phyloP scores from a whole-genome alignment of 1,139 yeast species.

The Sugiyamaella japonica region DNA sequence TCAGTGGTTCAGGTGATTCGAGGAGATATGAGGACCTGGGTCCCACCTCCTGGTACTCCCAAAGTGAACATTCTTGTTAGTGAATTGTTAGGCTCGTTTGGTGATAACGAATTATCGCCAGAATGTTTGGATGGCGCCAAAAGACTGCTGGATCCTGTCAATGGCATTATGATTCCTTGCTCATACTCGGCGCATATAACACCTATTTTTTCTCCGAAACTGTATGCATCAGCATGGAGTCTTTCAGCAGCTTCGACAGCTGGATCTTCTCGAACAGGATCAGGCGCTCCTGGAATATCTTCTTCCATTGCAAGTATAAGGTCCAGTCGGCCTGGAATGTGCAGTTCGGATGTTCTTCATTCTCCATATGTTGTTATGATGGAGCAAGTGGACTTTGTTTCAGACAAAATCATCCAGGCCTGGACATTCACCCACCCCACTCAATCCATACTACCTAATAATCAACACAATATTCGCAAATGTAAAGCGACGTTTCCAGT shows the following conservation, averaged over 20 bases:
- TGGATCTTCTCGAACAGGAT: conserved; percentile 8
- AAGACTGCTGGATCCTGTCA: conserved; percentile 34
- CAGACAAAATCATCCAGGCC: conserved; percentile 30
- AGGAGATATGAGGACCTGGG: conserved; percentile 58
- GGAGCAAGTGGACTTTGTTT: conserved; percentile 48
- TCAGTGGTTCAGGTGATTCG: conserved; percentile 49
- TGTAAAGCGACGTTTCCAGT: conserved; percentile 43
- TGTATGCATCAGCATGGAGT: conserved; percentile 41
- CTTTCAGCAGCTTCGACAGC: conserved; percentile 12
- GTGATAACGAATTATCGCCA: conserved; percentile 86
- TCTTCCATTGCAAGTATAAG: conserved; percentile 14
- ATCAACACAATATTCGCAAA: conserved; percentile 38
- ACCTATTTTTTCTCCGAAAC: conserved; percentile 62
- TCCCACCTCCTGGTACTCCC: conserved; percentile 42
- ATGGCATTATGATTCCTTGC: conserved; percentile 62
- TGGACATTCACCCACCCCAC: conserved; percentile 39
- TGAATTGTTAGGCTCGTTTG: conserved; percentile 86
- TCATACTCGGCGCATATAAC: conserved; percentile 59
- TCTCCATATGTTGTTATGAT: conserved; percentile 63
- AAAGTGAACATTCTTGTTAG: conserved; percentile 60
- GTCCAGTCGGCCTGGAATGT: conserved; percentile 19
- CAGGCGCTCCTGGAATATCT: conserved; percentile 4
- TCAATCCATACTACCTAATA: conserved; percentile 19
- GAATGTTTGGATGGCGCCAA: conserved; percentile 57
- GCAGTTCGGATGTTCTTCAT: conserved; percentile 36